Base-by-base conservation (phyloP, 2,329 filamentous ascomycete genomes). In the Sphaerulina musiva region DNA sequence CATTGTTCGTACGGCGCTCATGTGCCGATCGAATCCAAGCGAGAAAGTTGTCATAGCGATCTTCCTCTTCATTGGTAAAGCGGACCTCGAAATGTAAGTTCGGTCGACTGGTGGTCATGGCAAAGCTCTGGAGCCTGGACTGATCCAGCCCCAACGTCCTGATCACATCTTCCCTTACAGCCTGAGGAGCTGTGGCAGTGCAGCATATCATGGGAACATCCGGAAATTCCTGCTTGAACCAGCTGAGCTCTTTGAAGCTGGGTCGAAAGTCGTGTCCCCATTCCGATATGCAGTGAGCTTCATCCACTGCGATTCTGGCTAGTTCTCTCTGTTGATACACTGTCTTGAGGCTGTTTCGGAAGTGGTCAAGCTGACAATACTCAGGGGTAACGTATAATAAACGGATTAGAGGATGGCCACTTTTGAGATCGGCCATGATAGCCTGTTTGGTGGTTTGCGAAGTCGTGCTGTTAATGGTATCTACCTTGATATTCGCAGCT, bases 231-330 rank as follows among this genome's bases (percentile, higher is more conserved):
- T 82, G 78, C 62, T 87, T 85, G 74, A 97, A 93, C 83, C 89
- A 96, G 2, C 82, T 85, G 6, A 97, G 78, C 17, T 86, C 81
- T 67, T 93, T 90, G 72, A 95, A 97, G 54, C 90, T 87, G 36
- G 85, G 87, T n/a, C 92, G 86, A 68, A 97, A 97, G 70, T 97
- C 92, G 69, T 97, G 91, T 1, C 92, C 92, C 92, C 92, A 96
- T 83, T 96, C 91, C 23, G 89, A 95, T 62, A 97, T 95, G 41
- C 92, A 97, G 70, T 97, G 92, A 2, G 92, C 92, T 73, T 97
- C 92, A 66, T 97, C 92, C 54, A 97, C 84, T 46, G 87, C 92
- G 59, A 97, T 82, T 11, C 92, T 83, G 8, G 86, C 85, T n/a
- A 97, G 80, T 71, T 96, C 89, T 54, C 81, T 81, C 69, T 96